These are phyloP conservation scores for Tilletia indica DNA, from an alignment of 1,284 basidiomycete genomes.

Conservation along the genomic window DNA sequence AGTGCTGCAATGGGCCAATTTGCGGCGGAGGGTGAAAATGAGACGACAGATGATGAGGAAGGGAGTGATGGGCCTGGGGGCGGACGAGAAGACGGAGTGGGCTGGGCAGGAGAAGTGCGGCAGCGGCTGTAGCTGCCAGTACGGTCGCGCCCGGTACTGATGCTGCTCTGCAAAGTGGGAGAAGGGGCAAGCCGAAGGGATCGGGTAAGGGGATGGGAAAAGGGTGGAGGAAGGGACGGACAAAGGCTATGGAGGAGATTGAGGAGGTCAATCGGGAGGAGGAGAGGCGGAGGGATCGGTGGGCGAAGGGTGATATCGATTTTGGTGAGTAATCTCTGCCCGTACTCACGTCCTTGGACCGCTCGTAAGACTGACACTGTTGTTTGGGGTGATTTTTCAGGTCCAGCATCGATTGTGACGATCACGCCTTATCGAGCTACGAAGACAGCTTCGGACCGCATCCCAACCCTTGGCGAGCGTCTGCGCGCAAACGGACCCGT, in stretches of 20 bases:
- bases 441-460: not conserved
- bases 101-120: not conserved
- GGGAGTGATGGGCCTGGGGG: not conserved
- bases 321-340: not conserved
- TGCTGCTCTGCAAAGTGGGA: not conserved
- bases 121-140: not conserved
- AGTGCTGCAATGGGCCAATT: not conserved
- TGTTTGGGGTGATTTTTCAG: not conserved
- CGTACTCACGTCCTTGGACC: no score
- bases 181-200: not conserved
- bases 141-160: not conserved
- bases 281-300: conserved; percentile 7
- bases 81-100: not conserved
- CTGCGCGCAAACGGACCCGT: not conserved
- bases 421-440: not conserved
- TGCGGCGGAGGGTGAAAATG: not conserved
- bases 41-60: not conserved
- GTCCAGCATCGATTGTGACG: not conserved
- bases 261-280: conserved; percentile 15
- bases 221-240: conserved; percentile 14
- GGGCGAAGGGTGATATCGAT: conserved; percentile 7
- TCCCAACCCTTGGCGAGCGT: not conserved
- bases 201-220: conserved; percentile 13
- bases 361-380: no score
- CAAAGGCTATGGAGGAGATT: conserved; percentile 13